Evolutionary conservation across 306 rosid genomes (phyloP), one percentile per base, ranked within the genome.

Genomic region (Quercus wislizeni): DNA sequence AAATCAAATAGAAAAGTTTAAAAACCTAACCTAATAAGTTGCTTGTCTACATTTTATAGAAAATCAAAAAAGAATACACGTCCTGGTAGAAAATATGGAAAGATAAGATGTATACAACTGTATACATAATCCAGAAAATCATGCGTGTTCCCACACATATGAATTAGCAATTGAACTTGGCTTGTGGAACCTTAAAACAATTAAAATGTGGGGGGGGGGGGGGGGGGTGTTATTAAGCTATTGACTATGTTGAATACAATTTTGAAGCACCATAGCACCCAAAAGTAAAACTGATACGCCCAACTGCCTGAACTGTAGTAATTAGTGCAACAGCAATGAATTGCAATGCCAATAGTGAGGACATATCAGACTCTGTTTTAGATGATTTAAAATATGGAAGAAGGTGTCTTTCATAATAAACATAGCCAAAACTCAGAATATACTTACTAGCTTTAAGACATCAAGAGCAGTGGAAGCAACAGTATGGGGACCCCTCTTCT

Each of bases 401-500:
- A 27, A 25, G 61, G 17, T 27, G 54, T 49, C 63, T 72, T 73
- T 69, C 49, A 23, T 35, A 67, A 56, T 18, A 33, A 76, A 55
- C 6, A 75, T 56, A 23, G 69, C 10, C 69, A 59, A 75, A 30
- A 75, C 30, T 57, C 69, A 76, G 85, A 69, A 55, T 61, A 51
- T 35, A 83, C 83, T 2, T 78, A 95, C 99, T 77, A 92, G 91
- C 86, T 95, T 92, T 79, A 95, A 85, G 81, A 95, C 93, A 83
- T 95, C 99, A 83, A 83, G 84, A 78, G 98, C 99, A 83, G 98
- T 88, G 73, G 98, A 87, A 5, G 92, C 86, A 85, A 95, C 97
- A 81, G 85, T 86, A 77, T 92, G 89, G 61, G 96, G 93, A 25
- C 87, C 92, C 86, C 88, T 89, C 86, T 85, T 92, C 83, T 82